phyloP scores from a whole-genome alignment of 495 filamentous ascomycete species.

The Corynascus novoguineensis region DNA sequence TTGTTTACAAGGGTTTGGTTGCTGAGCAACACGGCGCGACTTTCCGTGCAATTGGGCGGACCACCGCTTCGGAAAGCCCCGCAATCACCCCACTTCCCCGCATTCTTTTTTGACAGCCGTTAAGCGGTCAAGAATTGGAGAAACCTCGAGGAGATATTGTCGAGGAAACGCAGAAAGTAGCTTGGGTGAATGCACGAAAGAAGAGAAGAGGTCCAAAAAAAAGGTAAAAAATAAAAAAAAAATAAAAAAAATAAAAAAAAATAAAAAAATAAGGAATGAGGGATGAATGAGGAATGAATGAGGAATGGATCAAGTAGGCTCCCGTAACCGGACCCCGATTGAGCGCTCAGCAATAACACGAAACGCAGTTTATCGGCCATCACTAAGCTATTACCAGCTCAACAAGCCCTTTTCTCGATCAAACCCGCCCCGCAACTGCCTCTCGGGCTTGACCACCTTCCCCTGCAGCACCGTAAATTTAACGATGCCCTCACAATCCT shows the following conservation, averaged over 20 bases:
- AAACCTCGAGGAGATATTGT: too few species aligned
- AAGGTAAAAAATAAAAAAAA: too few species aligned
- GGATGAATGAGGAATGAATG: too few species aligned
- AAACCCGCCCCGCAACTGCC: constrained; percentile 84
- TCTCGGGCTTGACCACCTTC: constrained; percentile 82
- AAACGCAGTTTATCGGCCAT: too few species aligned
- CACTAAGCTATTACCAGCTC: constrained; percentile 64
- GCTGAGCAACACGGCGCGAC: neutral
- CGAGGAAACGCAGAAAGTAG: too few species aligned
- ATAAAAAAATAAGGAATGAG: too few species aligned
- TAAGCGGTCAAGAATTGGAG: constrained; percentile 5
- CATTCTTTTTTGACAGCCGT: neutral
- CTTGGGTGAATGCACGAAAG: too few species aligned
- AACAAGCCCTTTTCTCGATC: constrained; percentile 71
- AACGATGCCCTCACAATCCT: constrained; percentile 93
- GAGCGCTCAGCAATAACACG: too few species aligned
- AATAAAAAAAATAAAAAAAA: too few species aligned
- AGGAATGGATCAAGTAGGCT: too few species aligned
- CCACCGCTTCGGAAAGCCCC: neutral
- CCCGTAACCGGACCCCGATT: too few species aligned
- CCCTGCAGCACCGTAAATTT: constrained; percentile 86
- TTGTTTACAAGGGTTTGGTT: constrained; percentile 9
- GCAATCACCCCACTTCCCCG: constrained; percentile 6
- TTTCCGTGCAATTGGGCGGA: neutral
- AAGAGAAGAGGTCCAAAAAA: too few species aligned